phyloP scores from a whole-genome alignment of 768 basidiomycete species.

The Coprinopsis marcescibilis region DNA sequence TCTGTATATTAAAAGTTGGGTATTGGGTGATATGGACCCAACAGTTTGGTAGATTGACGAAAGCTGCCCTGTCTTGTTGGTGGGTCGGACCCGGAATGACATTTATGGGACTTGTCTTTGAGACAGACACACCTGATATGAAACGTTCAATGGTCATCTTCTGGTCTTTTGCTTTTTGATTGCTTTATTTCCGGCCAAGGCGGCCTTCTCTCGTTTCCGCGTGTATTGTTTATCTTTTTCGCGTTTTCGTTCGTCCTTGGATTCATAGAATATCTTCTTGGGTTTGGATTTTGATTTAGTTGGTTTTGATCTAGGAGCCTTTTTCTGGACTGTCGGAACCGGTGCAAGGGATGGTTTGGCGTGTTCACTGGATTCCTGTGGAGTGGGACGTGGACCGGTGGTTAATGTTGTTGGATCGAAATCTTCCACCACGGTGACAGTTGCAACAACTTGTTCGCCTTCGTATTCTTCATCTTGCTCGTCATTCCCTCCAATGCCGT shows the following conservation, averaged over 20 bases:
- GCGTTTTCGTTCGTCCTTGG: constrained; percentile 12
- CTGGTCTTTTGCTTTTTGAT: constrained; percentile 11
- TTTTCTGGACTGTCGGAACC: neutral
- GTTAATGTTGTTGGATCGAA: constrained; percentile 69
- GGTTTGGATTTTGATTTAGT: constrained; percentile 8
- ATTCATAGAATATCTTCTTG: constrained; percentile 17
- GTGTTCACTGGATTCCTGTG: neutral
- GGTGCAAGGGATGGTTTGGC: constrained; percentile 10
- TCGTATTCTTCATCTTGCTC: constrained; percentile 68
- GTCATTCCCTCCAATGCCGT: constrained; percentile 46
- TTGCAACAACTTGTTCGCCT: constrained; percentile 79
- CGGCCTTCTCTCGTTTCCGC: constrained; percentile 15
- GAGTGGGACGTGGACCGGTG: constrained; percentile 31
- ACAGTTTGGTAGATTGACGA: neutral
- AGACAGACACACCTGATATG: no score
- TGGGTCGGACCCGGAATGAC: neutral
- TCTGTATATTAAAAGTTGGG: neutral
- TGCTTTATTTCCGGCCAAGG: constrained; percentile 11
- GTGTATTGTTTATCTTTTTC: constrained; percentile 15
- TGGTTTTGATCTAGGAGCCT: constrained; percentile 12
- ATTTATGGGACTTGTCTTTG: neutral
- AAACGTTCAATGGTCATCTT: constrained; percentile 5
- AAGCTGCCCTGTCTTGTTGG: neutral
- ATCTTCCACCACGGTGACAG: constrained; percentile 89
- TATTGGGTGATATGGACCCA: neutral